Base-by-base conservation (phyloP, 2,329 filamentous ascomycete species). In the Colletotrichum sp. region DNA sequence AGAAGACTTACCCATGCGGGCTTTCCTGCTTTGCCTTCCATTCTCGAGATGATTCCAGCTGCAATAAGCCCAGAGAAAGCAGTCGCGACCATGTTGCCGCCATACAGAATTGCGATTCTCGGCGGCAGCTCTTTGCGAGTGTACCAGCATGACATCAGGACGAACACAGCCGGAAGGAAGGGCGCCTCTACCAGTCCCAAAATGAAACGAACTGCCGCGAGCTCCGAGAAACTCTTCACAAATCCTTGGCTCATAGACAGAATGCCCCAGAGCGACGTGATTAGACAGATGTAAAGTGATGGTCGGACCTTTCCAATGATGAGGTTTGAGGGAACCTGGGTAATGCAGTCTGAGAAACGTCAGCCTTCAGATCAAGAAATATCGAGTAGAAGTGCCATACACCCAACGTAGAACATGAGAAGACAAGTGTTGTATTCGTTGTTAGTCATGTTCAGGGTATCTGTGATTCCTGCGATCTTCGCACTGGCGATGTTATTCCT, bases 31-130 rank as follows among this genome's bases (percentile, higher is more conserved):
- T 72, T 72, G 16, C 83, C 81, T 68, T 86, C 84, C 85, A 94
- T 88, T 39, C 90, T 88, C 19, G 85, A 84, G 0, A 91, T 91
- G 61, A 95, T 93, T 6, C 92, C 89, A 3, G 90, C 91, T 4
- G 90, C 89, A 22, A 93, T 86, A n/a, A 93, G 84, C 2, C 92
- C 93, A 0, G 92, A 92, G 79, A 94, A 94, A 0, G 93, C 93
- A 0, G 92, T 92, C 1, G 91, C 92, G 7, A 94, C 87, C n/a
- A 94, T 85, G 8, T 91, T 91, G 0, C 92, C 93, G 1, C 91
- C 91, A 70, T 89, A 85, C 1, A 85, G 86, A 8, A 93, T 86
- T 11, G 91, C 90, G n/a, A 91, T 93, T 19, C 92, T 87, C 16
- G 92, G 85, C 6, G 89, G 91, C 0, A 93, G 83, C 80, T 93